Base-by-base conservation (phyloP, 805 yeast genomes). In the Myxozyma mucilagina region DNA sequence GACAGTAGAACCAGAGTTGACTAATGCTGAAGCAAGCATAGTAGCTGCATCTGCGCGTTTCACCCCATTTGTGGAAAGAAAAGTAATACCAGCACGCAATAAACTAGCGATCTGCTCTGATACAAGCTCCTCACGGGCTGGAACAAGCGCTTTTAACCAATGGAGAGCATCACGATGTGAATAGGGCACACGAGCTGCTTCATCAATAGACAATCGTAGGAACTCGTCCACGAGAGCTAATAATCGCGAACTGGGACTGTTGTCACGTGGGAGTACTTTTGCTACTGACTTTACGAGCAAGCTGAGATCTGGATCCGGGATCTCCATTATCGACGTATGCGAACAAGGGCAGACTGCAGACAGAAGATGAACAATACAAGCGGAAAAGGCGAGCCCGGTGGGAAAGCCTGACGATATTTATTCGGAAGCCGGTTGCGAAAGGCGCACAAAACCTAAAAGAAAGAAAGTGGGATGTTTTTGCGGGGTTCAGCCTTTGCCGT, bases 1-100 rank as follows among this genome's bases (percentile, higher is more conserved):
- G 29, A 24, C 34, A 6, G 31, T 43, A n/a, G n/a, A n/a, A 8
- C 13, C 38, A 13, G 45, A n/a, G 52, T 29, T 18, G 44, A 45
- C 35, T 9, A 34, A 32, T 20, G 53, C 53, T 35, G 54, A n/a
- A 24, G 55, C 56, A 43, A 11, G 53, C 18, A 34, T n/a, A 24
- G 47, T 29, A 29, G 18, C 53, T 47, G 39, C 18, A 36, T 38
- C 38, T 6, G 31, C 48, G 45, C 57, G 57, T 4, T 20, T 24
- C 16, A 31, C 16, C 13, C 52, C 50, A 43, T 13, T 20, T 31
- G 39, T 45, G 32, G 20, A 38, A 41, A 47, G 24, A 3, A 50
- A 24, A 1, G 24, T 41, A 6, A 50, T 34, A 7, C 10, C 36
- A 13, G 20, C 41, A 16, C 18, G 4, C 10, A 29, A 24, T n/a